A percentile compares a stretch with the other conserved stretches of the same genome.
phyloP scores from a whole-genome alignment of 2,329 filamentous ascomycete species.

The Aureobasidium mangrovei region DNA sequence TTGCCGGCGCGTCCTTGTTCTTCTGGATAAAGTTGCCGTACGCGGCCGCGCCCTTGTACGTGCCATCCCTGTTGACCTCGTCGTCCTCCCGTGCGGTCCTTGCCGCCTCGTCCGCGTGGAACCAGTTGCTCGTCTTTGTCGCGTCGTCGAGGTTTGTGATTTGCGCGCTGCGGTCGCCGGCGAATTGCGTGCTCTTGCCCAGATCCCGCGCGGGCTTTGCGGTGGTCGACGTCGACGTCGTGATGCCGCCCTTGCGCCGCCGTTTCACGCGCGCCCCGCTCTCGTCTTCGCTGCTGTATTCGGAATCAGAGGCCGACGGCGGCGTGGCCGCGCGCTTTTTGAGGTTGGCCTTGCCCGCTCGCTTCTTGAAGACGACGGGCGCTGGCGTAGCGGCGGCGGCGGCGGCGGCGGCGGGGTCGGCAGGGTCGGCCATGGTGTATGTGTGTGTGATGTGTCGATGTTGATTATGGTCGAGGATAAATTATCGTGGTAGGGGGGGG shows the following conservation, averaged over 20 bases:
- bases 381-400: constrained; percentile 15
- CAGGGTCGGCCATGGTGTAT: constrained; percentile 25
- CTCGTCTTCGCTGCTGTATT: constrained; percentile 68
- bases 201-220: constrained; percentile 25
- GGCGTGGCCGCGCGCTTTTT: constrained; percentile 76
- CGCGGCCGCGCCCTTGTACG: constrained; percentile 67
- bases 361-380: constrained; percentile 71
- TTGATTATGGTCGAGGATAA: no score
- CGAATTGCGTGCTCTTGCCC: constrained; percentile 35
- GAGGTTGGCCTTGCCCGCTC: constrained; percentile 67
- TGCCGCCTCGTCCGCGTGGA: constrained; percentile 54
- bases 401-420: constrained; percentile 15
- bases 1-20: constrained; percentile 60
- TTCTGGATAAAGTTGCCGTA: constrained; percentile 69
- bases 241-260: constrained; percentile 58
- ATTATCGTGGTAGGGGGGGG: no score
- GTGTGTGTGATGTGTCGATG: not conserved
- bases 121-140: constrained; percentile 84
- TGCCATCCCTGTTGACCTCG: constrained; percentile 44
- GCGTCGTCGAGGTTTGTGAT: constrained; percentile 71
- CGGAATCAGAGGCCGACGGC: constrained; percentile 55
- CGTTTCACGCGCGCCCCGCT: constrained; percentile 70
- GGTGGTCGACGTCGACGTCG: constrained; percentile 51
- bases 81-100: constrained; percentile 17
- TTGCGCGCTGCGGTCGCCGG: constrained; percentile 52